A percentile compares a stretch with the other conserved stretches of the same genome.
Evolutionary conservation across 805 yeast species (phyloP).

Genomic region (Teunomyces pallodes): DNA sequence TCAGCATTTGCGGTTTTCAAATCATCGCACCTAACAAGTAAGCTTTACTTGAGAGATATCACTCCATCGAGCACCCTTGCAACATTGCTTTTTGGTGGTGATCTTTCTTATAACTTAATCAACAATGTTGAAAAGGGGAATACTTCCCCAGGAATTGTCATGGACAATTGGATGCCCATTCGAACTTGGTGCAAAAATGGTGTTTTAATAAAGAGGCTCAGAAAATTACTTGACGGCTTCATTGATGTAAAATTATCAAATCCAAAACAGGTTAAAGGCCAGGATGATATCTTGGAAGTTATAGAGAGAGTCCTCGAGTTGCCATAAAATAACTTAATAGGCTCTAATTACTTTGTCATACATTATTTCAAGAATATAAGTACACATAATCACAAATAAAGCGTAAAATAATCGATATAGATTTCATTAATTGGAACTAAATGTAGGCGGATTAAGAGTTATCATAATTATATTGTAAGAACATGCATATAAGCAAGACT

Average conservation of each 20-base stretch:
- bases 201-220: constrained; percentile 70
- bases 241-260: constrained; percentile 57
- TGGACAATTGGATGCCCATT: constrained; percentile 88
- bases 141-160: constrained; percentile 76
- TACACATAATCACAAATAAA: not conserved
- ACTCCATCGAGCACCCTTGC: constrained; percentile 79
- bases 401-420: not conserved
- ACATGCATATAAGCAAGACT: constrained; percentile 8
- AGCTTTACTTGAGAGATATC: constrained; percentile 66
- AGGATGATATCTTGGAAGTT: constrained; percentile 7
- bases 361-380: not conserved
- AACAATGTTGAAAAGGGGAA: constrained; percentile 39
- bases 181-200: constrained; percentile 95
- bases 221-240: constrained; percentile 63
- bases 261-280: constrained; percentile 17
- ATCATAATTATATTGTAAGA: not conserved
- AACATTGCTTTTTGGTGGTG: constrained; percentile 79
- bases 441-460: no score
- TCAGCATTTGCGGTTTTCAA: constrained; percentile 64
- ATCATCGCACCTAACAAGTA: constrained; percentile 60
- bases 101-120: constrained; percentile 55
- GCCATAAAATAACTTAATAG: not conserved
- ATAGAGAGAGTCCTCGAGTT: constrained; percentile 8
- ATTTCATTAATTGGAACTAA: no score
- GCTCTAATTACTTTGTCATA: no score